Evolutionary conservation across 441 rosid genomes (phyloP), one percentile per base, ranked within the genome.

Genomic region (Mallotus repandus): DNA sequence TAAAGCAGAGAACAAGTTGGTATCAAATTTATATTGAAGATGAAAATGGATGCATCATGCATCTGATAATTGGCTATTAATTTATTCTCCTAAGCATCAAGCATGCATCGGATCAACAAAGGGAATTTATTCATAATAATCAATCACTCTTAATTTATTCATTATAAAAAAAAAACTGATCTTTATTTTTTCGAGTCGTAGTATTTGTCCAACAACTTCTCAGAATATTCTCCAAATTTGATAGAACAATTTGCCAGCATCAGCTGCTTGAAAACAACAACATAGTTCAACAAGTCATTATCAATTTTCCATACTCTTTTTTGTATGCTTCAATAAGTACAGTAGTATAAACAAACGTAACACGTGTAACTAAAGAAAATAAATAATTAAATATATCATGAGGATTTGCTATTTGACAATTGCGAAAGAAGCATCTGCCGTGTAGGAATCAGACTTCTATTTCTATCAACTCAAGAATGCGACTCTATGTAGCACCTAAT

Each of bases 181-280:
- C 43, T 54, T 73, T 56, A 88, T n/a, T 86, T 71, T 75, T 89
- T 89, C 43, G 71, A 74, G 85, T 86, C 86, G 83, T 95, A 95
- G 77, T 93, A 93, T 78, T 85, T 90, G 86, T 90, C 89, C 62
- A 93, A 79, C 4, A 91, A 93, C 81, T 79, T 84, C 87, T 95
- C 97, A 0, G 96, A 74, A 69, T 89, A 93, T 76, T 89, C 93
- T 76, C 99, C 98, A 78, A 92, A 95, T 41, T 98, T 90, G 50
- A 89, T 82, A 32, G 82, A 70, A 1, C 77, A 77, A 52, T 83
- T 74, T 38, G 93, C 82, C 38, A 86, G 76, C 76, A 79, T 82
- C 79, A 88, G 78, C 97, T 88, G 7, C 41, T 4, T 38, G 90
- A 66, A 80, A 77, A 45, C 73, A 25, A 16, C 25, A 61, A 29